phyloP scores from a whole-genome alignment of 2,329 filamentous ascomycete species.

The Plectosphaerella cucumerina region DNA sequence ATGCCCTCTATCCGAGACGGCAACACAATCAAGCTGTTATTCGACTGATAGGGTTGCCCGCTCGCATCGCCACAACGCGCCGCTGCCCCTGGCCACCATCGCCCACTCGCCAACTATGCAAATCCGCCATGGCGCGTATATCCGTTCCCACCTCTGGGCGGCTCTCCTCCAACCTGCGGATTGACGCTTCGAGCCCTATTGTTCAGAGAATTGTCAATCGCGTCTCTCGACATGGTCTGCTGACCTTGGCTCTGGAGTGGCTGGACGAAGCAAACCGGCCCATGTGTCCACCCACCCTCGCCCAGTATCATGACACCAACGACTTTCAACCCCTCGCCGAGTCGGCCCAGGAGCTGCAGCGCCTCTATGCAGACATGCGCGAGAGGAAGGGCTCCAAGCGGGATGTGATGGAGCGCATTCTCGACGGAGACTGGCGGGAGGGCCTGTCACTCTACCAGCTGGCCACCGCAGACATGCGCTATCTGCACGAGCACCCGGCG shows the following conservation, averaged over 20 bases:
- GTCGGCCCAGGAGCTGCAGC: conserved; percentile 62
- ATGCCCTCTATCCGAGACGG: no score
- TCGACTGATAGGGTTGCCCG: no score
- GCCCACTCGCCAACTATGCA: neutral
- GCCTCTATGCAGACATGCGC: conserved; percentile 59
- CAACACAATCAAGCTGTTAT: no score
- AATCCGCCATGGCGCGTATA: conserved; percentile 43
- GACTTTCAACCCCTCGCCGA: conserved; percentile 66
- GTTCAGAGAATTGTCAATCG: conserved; percentile 64
- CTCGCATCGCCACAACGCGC: neutral
- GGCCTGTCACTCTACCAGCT: conserved; percentile 63
- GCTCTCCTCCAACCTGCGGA: conserved; percentile 65
- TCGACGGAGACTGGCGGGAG: conserved; percentile 65
- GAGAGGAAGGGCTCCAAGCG: conserved; percentile 56
- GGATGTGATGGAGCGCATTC: conserved; percentile 59
- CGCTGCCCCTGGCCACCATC: no score
- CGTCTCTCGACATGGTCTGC: conserved; percentile 66
- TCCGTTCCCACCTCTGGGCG: conserved; percentile 68
- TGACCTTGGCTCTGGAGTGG: conserved; percentile 74
- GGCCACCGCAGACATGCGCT: conserved; percentile 64
- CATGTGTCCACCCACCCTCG: conserved; percentile 50
- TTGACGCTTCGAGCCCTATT: conserved; percentile 60
- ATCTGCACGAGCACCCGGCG: conserved; percentile 60
- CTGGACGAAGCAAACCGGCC: conserved; percentile 62
- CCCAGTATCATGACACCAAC: conserved; percentile 52